Conservation (phyloP, 2,329 filamentous ascomycete species). For the Lasiodiplodia citricola region DNA sequence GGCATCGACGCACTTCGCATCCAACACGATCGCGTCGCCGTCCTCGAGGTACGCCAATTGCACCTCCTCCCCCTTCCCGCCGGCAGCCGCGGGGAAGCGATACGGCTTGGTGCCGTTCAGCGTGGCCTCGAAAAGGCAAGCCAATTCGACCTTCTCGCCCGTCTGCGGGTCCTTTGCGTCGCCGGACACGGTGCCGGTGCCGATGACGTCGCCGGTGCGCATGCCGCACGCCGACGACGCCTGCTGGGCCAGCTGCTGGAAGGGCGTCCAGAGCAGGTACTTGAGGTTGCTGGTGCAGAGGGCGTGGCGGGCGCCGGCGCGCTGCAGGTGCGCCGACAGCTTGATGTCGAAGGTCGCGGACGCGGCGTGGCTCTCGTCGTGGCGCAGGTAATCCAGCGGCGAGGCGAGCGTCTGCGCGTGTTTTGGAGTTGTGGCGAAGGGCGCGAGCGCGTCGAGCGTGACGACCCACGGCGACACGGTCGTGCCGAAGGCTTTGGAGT, state of each 20-base stretch:
- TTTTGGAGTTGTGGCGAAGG: constrained; percentile 35
- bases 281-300: constrained; percentile 41
- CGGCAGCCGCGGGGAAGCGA: constrained; percentile 29
- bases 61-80: constrained; percentile 32
- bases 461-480: constrained; percentile 67
- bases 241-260: constrained; percentile 52
- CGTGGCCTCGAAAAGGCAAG: constrained; percentile 49
- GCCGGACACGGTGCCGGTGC: constrained; percentile 52
- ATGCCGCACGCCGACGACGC: constrained; percentile 50
- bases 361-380: constrained; percentile 30
- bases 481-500: constrained; percentile 66
- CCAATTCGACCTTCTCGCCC: constrained; percentile 32
- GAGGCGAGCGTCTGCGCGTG: constrained; percentile 24
- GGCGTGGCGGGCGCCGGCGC: constrained; percentile 32
- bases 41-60: constrained; percentile 47
- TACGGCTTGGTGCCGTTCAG: constrained; percentile 41
- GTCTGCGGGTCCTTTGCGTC: constrained; percentile 40
- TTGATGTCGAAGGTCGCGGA: constrained; percentile 35
- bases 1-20: constrained; percentile 39
- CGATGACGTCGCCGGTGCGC: constrained; percentile 50
- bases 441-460: constrained; percentile 62
- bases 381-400: constrained; percentile 32
- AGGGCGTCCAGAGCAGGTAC: constrained; percentile 54
- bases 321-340: constrained; percentile 33
- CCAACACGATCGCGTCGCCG: constrained; percentile 47